Conservation (phyloP, 1,284 basidiomycete genomes). For the Amylostereum areolatum region DNA sequence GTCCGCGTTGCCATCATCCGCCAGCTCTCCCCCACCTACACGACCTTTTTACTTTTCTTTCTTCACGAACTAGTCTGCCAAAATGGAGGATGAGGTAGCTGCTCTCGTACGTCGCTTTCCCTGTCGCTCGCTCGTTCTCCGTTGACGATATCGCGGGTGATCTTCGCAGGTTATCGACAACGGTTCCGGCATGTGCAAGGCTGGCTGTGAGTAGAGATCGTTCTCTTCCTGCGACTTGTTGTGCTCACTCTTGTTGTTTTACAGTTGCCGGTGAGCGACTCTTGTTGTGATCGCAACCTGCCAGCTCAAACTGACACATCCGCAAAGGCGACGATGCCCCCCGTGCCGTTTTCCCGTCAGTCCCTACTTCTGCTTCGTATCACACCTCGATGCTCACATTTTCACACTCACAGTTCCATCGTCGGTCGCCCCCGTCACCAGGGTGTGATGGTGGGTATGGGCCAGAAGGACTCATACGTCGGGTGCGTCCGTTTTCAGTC, state of each 20-base stretch:
- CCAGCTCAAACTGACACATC: background rate
- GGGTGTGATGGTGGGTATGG: conserved; percentile 85
- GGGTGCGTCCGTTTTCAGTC: conserved; percentile 38
- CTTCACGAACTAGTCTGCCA: background rate
- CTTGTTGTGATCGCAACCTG: background rate
- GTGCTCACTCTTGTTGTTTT: conserved; percentile 3
- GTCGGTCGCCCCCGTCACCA: conserved; percentile 85
- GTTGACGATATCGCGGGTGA: background rate
- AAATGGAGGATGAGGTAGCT: conserved; percentile 44
- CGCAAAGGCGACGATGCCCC: conserved; percentile 52
- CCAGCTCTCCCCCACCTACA: no score
- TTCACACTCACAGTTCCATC: conserved; percentile 49
- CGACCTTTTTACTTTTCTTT: background rate
- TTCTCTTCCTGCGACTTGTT: conserved; percentile 16
- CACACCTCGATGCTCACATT: background rate
- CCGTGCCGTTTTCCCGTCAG: conserved; percentile 52
- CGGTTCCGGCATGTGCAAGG: conserved; percentile 91
- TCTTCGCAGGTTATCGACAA: conserved; percentile 67
- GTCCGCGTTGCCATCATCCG: no score
- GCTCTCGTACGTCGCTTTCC: conserved; percentile 32
- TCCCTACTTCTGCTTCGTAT: background rate
- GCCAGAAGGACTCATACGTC: conserved; percentile 78
- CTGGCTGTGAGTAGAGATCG: conserved; percentile 61
- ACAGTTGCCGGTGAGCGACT: conserved; percentile 43
- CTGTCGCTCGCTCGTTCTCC: background rate